Conservation (phyloP, 805 yeast genomes). For the Saturnispora saitoi region DNA sequence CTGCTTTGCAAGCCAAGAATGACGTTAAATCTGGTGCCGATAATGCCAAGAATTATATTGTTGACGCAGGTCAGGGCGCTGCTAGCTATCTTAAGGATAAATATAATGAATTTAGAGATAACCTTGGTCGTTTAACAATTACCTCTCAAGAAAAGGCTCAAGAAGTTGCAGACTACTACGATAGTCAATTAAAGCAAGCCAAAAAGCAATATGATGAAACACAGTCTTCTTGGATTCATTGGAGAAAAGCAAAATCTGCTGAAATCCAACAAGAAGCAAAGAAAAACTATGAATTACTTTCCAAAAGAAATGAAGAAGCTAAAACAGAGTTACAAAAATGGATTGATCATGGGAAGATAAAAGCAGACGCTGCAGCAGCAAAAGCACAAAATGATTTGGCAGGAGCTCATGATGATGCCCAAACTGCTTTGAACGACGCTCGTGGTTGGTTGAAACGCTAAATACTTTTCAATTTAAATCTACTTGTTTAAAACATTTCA, state of each 20-base stretch:
- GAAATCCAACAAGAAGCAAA: constrained; percentile 25
- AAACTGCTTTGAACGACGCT: not conserved
- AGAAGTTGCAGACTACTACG: constrained; percentile 1
- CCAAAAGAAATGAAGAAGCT: constrained; percentile 20
- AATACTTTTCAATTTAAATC: too few species aligned
- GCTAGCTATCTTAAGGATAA: constrained; percentile 27
- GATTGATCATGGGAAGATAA: constrained; percentile 18
- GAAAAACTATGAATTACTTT: constrained; percentile 18
- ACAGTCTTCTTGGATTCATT: constrained; percentile 23
- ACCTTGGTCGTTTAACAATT: constrained; percentile 15
- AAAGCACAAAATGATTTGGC: constrained; percentile 20
- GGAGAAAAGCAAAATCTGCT: constrained; percentile 25
- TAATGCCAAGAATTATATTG: constrained; percentile 1
- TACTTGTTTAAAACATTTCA: not conserved
- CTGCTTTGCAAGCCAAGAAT: not conserved
- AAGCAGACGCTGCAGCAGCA: constrained; percentile 18
- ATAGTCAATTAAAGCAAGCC: constrained; percentile 13
- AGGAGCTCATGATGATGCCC: not conserved
- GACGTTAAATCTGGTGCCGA: constrained; percentile 4
- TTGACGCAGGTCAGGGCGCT: not conserved
- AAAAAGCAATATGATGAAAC: constrained; percentile 23
- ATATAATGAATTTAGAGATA: constrained; percentile 20
- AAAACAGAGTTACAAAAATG: constrained; percentile 14
- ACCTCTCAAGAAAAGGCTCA: constrained; percentile 16
- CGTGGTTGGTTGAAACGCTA: constrained; percentile 19